Conservation (phyloP, 1,284 basidiomycete genomes). For the Tilletia walkeri region DNA sequence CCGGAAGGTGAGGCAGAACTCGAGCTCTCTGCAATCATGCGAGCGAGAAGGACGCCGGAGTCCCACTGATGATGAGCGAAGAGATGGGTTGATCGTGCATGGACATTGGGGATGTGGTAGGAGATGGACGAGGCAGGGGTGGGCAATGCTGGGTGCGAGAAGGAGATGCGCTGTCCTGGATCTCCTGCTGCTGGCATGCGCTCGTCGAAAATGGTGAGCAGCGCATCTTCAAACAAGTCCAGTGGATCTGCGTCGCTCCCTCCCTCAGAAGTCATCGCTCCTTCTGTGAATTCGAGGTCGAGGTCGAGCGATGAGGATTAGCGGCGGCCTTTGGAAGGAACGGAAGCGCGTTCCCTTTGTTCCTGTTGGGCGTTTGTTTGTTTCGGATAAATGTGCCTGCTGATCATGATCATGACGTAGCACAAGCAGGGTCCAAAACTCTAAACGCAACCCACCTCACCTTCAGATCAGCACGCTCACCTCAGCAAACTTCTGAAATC, state of each 20-base stretch:
- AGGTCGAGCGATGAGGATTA: no score
- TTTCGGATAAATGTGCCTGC: no score
- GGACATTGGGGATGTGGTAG: neutral
- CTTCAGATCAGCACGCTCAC: no score
- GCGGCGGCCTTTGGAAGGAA: neutral
- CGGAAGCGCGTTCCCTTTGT: neutral
- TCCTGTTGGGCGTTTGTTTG: neutral
- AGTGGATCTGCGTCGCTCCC: neutral
- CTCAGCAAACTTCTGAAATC: no score
- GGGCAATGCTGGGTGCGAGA: conserved; percentile 33
- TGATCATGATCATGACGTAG: no score
- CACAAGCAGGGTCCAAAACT: no score
- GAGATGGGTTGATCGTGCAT: conserved; percentile 28
- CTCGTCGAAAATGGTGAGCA: conserved; percentile 44
- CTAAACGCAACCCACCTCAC: neutral
- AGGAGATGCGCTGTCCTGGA: conserved; percentile 36
- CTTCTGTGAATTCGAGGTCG: neutral
- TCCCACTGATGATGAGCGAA: conserved; percentile 54
- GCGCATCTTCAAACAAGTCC: conserved; percentile 45
- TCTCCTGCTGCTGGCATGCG: conserved; percentile 46
- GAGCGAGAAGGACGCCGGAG: conserved; percentile 43
- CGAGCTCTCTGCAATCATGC: conserved; percentile 31
- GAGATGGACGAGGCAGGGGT: neutral
- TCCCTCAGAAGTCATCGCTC: neutral
- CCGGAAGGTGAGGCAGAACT: neutral